Conservation (phyloP, 352 stramenopile species). For the Phytophthora pistaciae region DNA sequence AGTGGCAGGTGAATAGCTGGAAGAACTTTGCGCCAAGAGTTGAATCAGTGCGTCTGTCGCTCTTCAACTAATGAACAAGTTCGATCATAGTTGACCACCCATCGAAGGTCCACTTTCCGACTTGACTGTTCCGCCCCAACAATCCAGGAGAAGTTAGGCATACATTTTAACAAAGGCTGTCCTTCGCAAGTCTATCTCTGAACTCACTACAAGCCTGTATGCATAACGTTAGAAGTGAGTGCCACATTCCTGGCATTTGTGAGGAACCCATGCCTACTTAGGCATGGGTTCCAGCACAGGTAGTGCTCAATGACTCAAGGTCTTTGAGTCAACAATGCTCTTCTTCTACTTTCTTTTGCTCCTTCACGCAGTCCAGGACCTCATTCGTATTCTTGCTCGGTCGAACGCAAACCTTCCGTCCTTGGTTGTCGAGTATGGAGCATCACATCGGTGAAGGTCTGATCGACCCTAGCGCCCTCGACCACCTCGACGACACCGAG, state of each 20-base stretch:
- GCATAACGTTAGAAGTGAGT: not conserved
- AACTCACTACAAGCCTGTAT: not conserved
- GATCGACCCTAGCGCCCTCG: not conserved
- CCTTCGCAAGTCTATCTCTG: not conserved
- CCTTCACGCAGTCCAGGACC: not conserved
- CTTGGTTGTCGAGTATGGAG: not conserved
- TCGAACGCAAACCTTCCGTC: not conserved
- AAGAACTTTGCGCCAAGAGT: not conserved
- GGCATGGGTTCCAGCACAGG: not conserved
- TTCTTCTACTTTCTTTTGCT: not conserved
- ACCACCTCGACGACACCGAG: not conserved
- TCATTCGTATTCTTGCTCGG: not conserved
- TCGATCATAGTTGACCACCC: not conserved
- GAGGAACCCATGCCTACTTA: not conserved
- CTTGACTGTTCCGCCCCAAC: not conserved
- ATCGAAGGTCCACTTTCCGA: not conserved
- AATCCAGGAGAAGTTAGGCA: not conserved
- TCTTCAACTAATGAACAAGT: not conserved
- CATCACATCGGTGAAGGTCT: not conserved
- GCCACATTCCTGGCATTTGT: not conserved
- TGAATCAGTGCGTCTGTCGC: not conserved
- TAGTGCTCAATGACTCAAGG: not conserved
- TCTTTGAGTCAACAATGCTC: not conserved
- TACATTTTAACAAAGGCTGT: not conserved
- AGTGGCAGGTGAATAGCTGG: not conserved